Evolutionary conservation across 2,329 filamentous ascomycete species (phyloP).

Genomic region (Colletotrichum sp.): DNA sequence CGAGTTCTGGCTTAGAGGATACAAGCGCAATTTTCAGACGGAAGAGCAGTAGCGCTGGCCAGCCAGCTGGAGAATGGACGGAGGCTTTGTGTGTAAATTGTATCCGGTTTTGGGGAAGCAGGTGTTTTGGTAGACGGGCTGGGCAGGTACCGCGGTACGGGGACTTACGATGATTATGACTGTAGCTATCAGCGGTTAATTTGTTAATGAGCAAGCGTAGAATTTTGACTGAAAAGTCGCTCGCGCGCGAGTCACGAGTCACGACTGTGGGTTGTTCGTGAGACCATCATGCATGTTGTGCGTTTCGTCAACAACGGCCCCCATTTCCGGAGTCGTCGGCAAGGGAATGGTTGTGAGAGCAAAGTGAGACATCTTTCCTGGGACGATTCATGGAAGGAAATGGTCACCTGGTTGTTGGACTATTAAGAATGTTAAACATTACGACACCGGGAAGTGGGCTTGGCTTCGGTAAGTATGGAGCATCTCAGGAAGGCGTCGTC

Average conservation of each 20-base stretch:
- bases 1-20: not conserved
- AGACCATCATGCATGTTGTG: not conserved
- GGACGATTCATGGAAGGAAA: not conserved
- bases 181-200: not conserved
- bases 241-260: not conserved
- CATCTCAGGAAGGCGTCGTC: not conserved
- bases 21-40: not conserved
- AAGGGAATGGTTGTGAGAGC: not conserved
- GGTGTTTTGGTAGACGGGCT: not conserved
- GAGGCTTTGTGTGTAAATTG: not conserved
- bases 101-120: not conserved
- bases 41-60: not conserved
- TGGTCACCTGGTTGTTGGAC: not conserved
- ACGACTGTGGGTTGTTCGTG: not conserved
- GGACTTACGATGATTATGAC: not conserved
- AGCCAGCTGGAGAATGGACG: not conserved
- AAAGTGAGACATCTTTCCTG: not conserved
- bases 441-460: not conserved
- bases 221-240: not conserved
- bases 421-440: not conserved
- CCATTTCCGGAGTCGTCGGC: not conserved
- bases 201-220: not conserved
- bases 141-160: not conserved
- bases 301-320: not conserved
- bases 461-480: not conserved